A percentile compares a stretch with the other conserved stretches of the same genome.
Evolutionary conservation across 306 rosid genomes (phyloP).

Genomic region (Cicer judaicum): DNA sequence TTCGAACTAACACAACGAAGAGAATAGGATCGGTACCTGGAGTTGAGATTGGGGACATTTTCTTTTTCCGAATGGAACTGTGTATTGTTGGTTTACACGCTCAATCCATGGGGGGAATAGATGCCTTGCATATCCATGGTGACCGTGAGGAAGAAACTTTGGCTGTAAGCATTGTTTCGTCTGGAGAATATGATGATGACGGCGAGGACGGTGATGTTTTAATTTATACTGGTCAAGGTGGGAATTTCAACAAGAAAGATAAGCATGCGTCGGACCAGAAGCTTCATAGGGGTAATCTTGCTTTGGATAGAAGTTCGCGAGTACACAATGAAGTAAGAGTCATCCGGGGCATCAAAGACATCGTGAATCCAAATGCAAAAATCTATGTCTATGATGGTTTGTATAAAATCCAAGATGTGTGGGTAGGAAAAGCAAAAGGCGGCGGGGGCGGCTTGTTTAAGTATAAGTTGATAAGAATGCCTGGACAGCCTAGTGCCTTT

Average conservation of each 20-base stretch:
- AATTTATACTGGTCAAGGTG: constrained; percentile 77
- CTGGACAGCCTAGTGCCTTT: constrained; percentile 64
- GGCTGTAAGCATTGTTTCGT: constrained; percentile 71
- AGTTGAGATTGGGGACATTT: constrained; percentile 76
- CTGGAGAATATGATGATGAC: constrained; percentile 69
- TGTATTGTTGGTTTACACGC: constrained; percentile 71
- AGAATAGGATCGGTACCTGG: constrained; percentile 68
- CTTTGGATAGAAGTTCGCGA: constrained; percentile 65
- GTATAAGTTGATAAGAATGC: constrained; percentile 67
- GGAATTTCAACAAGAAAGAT: constrained; percentile 54
- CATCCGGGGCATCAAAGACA: constrained; percentile 64
- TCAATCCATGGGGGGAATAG: constrained; percentile 78
- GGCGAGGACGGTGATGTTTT: constrained; percentile 60
- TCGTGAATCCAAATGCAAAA: constrained; percentile 46
- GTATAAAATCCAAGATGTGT: constrained; percentile 66
- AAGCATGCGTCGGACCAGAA: constrained; percentile 62
- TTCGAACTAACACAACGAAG: constrained; percentile 66
- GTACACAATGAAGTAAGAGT: constrained; percentile 67
- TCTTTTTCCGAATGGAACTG: constrained; percentile 66
- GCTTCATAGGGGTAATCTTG: constrained; percentile 79
- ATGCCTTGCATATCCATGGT: constrained; percentile 51
- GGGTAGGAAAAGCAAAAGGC: constrained; percentile 62
- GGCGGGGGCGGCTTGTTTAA: constrained; percentile 67
- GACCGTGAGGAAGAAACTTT: constrained; percentile 56
- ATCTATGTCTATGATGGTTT: constrained; percentile 73